phyloP scores from a whole-genome alignment of 2,329 filamentous ascomycete genomes.

The Trichoderma breve region DNA sequence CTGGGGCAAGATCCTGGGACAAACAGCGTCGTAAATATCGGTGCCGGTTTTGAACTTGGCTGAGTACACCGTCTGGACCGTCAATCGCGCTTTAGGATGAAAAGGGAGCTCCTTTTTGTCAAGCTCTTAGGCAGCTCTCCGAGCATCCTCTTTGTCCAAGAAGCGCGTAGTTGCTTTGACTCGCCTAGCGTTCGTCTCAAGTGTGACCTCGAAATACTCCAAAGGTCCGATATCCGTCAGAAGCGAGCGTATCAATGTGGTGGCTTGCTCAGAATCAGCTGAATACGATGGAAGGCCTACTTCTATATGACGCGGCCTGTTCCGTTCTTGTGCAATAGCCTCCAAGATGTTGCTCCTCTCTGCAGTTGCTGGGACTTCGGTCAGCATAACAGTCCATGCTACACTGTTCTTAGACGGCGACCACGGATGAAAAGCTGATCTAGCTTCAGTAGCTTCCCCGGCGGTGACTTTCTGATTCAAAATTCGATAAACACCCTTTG shows the following conservation, averaged over 20 bases:
- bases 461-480: background rate
- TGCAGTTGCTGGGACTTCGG: background rate
- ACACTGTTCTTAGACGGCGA: background rate
- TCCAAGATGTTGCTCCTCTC: background rate
- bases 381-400: background rate
- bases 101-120: constrained; percentile 33
- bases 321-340: background rate
- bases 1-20: constrained; percentile 29
- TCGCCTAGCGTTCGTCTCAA: constrained; percentile 31
- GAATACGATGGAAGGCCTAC: background rate
- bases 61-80: constrained; percentile 36
- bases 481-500: background rate
- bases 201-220: constrained; percentile 34
- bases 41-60: constrained; percentile 39
- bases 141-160: constrained; percentile 36
- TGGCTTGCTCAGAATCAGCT: constrained; percentile 24
- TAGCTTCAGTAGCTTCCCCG: constrained; percentile 17
- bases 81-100: constrained; percentile 33
- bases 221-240: constrained; percentile 34
- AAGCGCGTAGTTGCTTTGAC: constrained; percentile 42
- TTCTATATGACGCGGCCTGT: background rate
- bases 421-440: background rate
- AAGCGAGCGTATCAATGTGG: constrained; percentile 29
- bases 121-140: constrained; percentile 23
- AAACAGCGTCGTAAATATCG: constrained; percentile 34